Evolutionary conservation across 352 stramenopile species (phyloP), one percentile per base, ranked within the genome.

Genomic region (Pythium brassicae): DNA sequence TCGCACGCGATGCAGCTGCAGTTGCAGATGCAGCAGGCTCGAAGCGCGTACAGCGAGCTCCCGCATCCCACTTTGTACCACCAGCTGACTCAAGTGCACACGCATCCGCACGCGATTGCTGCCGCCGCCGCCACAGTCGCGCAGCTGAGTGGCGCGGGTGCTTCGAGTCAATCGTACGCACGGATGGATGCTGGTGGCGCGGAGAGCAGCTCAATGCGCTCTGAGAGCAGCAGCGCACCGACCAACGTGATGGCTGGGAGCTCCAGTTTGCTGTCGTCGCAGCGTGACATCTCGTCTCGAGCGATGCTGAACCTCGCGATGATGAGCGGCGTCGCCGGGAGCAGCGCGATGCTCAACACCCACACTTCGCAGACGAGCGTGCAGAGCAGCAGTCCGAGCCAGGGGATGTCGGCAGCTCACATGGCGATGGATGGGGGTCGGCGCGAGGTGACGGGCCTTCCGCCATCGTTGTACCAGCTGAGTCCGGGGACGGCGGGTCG

Each of bases 1-100:
- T 65, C 62, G n/a, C 74, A 85, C 54, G 67, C 79, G 63, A 68
- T 87, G 65, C 79, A 86, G 60, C 69, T 86, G 68, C 79, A 86
- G 60, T 68, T 86, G 68, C 65, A 72, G 32, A 70, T 77, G 47
- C 72, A 76, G 37, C 68, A 79, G 57, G 37, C 59, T 5, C 48
- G 69, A 50, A 62, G 62, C 9, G 61, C 70, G 0, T 89, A 76
- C 37, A 58, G 59, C 12, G 78, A 87, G 12, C 61, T 87, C 55
- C 60, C 63, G 17, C 77, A 86, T 53, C 58, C 63, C 22, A 63
- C 43, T 47, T 62, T 85, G 56, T 90, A 88, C 48, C 77, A 87
- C 47, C 65, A 70, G 12, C 73, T 87, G 65, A 59, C 50, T 15
- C 69, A 69, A 53, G 60, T 70, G 46, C 76, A 85, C 55, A 19